phyloP scores from a whole-genome alignment of 1,284 basidiomycete species.

The Cutaneotrichosporon sp. region DNA sequence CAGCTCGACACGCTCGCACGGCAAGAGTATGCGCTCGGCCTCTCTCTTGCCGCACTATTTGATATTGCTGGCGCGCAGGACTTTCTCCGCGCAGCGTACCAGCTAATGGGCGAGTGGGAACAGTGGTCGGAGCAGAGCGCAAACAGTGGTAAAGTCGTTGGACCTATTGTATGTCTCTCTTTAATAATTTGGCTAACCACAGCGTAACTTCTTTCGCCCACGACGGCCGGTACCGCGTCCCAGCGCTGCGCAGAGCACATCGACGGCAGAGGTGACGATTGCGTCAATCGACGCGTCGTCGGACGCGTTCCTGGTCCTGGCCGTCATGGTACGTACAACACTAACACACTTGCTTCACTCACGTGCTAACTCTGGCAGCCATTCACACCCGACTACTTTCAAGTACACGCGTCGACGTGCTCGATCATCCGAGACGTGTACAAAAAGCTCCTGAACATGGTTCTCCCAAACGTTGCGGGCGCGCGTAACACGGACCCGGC shows the following conservation, averaged over 20 bases:
- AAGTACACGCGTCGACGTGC: slow-evolving; percentile 55
- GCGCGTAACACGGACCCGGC: slow-evolving; percentile 18
- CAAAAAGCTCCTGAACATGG: slow-evolving; percentile 49
- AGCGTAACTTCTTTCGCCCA: slow-evolving; percentile 30
- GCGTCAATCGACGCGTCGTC: slow-evolving; percentile 24
- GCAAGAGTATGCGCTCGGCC: slow-evolving; percentile 54
- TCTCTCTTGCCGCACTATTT: slow-evolving; percentile 53
- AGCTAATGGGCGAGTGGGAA: slow-evolving; percentile 56
- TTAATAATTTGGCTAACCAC: neutral
- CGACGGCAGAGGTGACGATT: slow-evolving; percentile 27
- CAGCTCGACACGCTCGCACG: slow-evolving; percentile 46
- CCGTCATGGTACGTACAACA: slow-evolving; percentile 21
- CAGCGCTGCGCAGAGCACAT: slow-evolving; percentile 19
- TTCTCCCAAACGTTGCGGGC: slow-evolving; percentile 25
- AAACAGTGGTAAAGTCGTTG: slow-evolving; percentile 41
- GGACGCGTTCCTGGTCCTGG: slow-evolving; percentile 26
- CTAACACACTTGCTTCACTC: neutral
- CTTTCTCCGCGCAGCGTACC: slow-evolving; percentile 50
- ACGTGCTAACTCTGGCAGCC: slow-evolving; percentile 40
- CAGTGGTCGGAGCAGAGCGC: slow-evolving; percentile 46
- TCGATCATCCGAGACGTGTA: slow-evolving; percentile 56
- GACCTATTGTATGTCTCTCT: slow-evolving; percentile 15
- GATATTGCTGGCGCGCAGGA: slow-evolving; percentile 52
- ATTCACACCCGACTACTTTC: slow-evolving; percentile 57
- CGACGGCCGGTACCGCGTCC: slow-evolving; percentile 21